Percentiles rank a stretch among this genome's conserved stretches.
Conservation (phyloP, 768 basidiomycete genomes). For the Pholiota molesta region DNA sequence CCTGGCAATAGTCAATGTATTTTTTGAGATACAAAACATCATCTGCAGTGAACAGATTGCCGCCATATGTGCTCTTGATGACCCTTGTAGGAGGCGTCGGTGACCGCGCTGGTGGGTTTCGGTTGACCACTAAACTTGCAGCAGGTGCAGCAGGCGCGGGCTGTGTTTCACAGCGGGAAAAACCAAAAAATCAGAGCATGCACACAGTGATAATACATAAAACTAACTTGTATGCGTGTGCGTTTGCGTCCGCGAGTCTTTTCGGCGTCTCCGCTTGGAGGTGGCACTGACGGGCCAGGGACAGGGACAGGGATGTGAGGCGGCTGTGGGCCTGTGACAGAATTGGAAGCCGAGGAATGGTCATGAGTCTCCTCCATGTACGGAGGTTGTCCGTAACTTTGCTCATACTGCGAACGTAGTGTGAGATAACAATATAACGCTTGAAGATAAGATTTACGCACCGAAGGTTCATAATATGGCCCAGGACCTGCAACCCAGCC, state of each 20-base stretch:
- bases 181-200: conserved; percentile 6
- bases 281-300: conserved; percentile 34
- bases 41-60: conserved; percentile 84
- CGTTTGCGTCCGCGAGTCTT: conserved; percentile 72
- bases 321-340: conserved; percentile 19
- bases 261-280: conserved; percentile 31
- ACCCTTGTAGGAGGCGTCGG: conserved; percentile 84
- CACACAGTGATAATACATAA: conserved; percentile 6
- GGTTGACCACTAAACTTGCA: conserved; percentile 65
- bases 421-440: not conserved
- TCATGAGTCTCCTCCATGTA: conserved; percentile 55
- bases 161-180: conserved; percentile 31
- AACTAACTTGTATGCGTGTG: conserved; percentile 55
- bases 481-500: conserved; percentile 47
- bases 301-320: conserved; percentile 17
- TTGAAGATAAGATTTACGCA: conserved; percentile 26
- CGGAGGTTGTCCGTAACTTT: conserved; percentile 40
- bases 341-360: conserved; percentile 23
- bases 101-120: conserved; percentile 72
- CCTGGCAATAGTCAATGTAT: conserved; percentile 90
- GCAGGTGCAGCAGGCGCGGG: conserved; percentile 67
- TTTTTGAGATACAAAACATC: conserved; percentile 83
- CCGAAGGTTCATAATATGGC: conserved; percentile 63
- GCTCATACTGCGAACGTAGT: conserved; percentile 44
- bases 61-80: conserved; percentile 88